Base-by-base conservation (phyloP, 2,329 filamentous ascomycete species). In the Phialemoniopsis sp. region DNA sequence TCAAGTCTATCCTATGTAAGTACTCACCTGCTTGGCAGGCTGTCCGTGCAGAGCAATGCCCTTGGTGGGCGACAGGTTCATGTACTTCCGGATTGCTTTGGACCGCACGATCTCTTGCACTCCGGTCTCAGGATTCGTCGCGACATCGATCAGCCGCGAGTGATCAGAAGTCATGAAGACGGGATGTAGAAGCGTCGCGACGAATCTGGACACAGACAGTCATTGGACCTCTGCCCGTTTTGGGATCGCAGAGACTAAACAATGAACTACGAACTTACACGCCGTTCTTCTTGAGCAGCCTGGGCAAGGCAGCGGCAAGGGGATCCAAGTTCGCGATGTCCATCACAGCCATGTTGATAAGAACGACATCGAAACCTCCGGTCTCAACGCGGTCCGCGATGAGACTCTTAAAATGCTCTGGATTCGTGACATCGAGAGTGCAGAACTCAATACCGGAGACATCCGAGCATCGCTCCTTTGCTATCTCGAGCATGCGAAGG, bases 301-400 rank as follows among this genome's bases (percentile, higher is more conserved):
- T 50, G 4, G 62, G 62, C 21, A 75, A 49, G 1, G 62, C 59
- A 12, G 53, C 44, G 2, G 64, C 69, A 9, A 74, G 50, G 2
- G 66, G 63, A 9, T 63, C 59, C 5, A 74, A 49, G 8, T 58
- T 59, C 15, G 64, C 53, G 4, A 73, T 56, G 40, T 73, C 71
- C 64, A 72, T 72, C 32, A 72, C 53, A 8, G 68, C 70, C 63
- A 72, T 72, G 50, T 72, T 74, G 45, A 70, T 66, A 14, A 65
- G 56, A 16, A 72, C 53, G 14, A 69, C 52, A 39, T 72, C 67
- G 45, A 69, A 73, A 29, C 46, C 41, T 40, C 32, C 58, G 21
- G 10, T 41, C 28, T 36, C 59, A 51, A 29, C 62, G 53, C 3
- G 38, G 10, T 26, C 21, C 6, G 21, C 21, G 21, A 26, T 10